These are phyloP conservation scores for Ophiosphaerella korrae DNA, from an alignment of 2,329 filamentous ascomycete species.

Conservation along the genomic window DNA sequence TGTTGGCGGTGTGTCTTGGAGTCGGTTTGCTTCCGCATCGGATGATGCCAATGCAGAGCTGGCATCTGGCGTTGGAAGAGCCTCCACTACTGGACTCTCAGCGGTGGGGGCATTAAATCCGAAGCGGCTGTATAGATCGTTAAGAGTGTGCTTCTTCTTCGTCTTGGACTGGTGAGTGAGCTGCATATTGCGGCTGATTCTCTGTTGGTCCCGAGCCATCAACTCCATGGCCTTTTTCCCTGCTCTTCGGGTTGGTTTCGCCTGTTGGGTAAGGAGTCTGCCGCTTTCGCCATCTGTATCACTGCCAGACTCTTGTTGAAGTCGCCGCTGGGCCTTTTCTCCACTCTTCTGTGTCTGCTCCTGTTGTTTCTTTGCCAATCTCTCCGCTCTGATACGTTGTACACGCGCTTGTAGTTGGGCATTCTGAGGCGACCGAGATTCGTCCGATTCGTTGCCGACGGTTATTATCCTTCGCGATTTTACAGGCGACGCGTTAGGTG, in stretches of 20 bases:
- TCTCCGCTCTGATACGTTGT: conserved; percentile 73
- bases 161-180: conserved; percentile 84
- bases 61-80: conserved; percentile 37
- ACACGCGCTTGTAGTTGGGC: conserved; percentile 74
- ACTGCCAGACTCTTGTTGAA: conserved; percentile 52
- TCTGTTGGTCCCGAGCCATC: conserved; percentile 92
- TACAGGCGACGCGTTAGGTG: conserved; percentile 49
- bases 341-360: conserved; percentile 46
- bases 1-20: conserved; percentile 50
- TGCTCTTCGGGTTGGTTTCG: conserved; percentile 77
- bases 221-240: conserved; percentile 95
- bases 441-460: conserved; percentile 49
- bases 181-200: conserved; percentile 87
- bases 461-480: conserved; percentile 16
- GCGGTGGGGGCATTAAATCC: conserved; percentile 63
- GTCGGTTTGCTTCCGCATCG: conserved; percentile 57
- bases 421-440: conserved; percentile 55
- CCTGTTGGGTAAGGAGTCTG: conserved; percentile 65
- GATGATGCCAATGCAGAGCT: conserved; percentile 63
- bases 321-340: conserved; percentile 19
- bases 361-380: conserved; percentile 63
- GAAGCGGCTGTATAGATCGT: conserved; percentile 81
- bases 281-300: conserved; percentile 63
- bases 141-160: conserved; percentile 86
- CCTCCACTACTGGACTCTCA: conserved; percentile 6